Percentiles rank a stretch among this genome's conserved stretches.
phyloP scores from a whole-genome alignment of 805 yeast species.

The Henningerozyma blattae region DNA sequence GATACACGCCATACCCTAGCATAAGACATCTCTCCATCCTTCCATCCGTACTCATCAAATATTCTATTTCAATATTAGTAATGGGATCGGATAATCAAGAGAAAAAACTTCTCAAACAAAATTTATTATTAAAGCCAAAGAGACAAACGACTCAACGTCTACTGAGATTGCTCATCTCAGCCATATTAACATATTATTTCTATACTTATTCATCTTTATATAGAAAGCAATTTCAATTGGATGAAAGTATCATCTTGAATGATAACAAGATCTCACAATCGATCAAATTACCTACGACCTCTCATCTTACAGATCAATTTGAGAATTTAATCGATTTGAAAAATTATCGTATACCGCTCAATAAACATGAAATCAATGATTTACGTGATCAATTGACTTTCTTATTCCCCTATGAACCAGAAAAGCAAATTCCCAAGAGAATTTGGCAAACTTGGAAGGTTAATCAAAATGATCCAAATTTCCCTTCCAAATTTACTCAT shows the following conservation, averaged over 20 bases:
- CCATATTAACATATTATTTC: neutral
- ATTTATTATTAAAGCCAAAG: too few species aligned
- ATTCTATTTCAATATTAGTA: too few species aligned
- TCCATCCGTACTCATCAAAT: too few species aligned
- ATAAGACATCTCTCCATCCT: too few species aligned
- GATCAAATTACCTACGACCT: constrained; percentile 16
- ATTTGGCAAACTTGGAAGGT: constrained; percentile 96
- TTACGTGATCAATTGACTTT: constrained; percentile 41
- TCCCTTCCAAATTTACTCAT: constrained; percentile 41
- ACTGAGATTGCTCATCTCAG: too few species aligned
- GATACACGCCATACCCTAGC: too few species aligned
- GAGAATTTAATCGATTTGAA: constrained; percentile 16
- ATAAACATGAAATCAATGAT: constrained; percentile 4
- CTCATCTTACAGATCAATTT: constrained; percentile 10
- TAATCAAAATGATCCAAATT: constrained; percentile 39
- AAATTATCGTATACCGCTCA: constrained; percentile 1
- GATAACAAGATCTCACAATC: too few species aligned
- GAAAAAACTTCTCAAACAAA: too few species aligned
- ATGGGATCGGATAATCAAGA: too few species aligned
- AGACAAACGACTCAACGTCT: too few species aligned
- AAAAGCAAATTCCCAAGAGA: constrained; percentile 55
- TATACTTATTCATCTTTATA: neutral
- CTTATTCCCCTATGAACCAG: constrained; percentile 64
- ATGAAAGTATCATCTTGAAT: too few species aligned
- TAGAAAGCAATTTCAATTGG: neutral